A percentile compares a stretch with the other conserved stretches of the same genome.
phyloP scores from a whole-genome alignment of 2,329 filamentous ascomycete genomes.

The Paecilomyces sp. region DNA sequence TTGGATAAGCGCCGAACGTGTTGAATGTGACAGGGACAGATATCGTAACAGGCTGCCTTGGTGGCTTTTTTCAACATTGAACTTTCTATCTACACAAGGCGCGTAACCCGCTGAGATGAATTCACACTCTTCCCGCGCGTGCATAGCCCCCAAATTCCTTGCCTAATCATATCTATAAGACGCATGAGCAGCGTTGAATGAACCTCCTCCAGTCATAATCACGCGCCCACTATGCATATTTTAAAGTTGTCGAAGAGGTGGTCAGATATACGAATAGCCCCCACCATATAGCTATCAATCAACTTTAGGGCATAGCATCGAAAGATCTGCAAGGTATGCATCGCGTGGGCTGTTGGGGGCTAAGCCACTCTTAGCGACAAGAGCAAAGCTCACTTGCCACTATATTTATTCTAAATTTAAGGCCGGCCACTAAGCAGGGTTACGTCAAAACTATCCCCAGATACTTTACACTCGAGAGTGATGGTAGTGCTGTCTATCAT shows the following conservation, averaged over 20 bases:
- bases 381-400: background rate
- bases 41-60: background rate
- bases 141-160: background rate
- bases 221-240: background rate
- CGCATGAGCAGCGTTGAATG: background rate
- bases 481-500: background rate
- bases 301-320: background rate
- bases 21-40: background rate
- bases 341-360: background rate
- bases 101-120: background rate
- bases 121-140: too few relatives aligned
- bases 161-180: background rate
- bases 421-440: background rate
- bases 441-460: background rate
- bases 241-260: background rate
- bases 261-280: background rate
- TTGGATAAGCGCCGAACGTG: background rate
- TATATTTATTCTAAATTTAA: background rate
- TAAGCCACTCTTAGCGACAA: background rate
- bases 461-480: background rate
- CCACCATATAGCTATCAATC: background rate
- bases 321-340: background rate
- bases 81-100: background rate
- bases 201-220: background rate
- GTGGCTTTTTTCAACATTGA: background rate